Conservation (phyloP, 495 filamentous ascomycete species). For the Trichoderma erinaceum region DNA sequence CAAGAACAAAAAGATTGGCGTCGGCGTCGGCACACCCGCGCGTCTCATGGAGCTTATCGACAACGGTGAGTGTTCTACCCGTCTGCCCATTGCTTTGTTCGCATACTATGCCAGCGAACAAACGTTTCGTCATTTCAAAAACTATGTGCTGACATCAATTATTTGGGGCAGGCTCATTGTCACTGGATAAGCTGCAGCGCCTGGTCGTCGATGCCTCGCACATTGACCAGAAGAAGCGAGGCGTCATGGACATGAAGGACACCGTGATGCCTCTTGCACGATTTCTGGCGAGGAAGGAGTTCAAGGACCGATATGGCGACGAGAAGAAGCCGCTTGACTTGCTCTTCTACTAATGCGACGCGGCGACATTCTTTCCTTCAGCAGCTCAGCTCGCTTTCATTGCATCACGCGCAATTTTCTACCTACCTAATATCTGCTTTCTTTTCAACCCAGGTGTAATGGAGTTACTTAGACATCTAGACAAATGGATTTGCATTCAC, state of each 20-base stretch:
- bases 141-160: constrained; percentile 20
- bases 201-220: constrained; percentile 85
- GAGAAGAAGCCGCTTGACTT: constrained; percentile 46
- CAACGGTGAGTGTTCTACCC: constrained; percentile 48
- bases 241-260: constrained; percentile 89
- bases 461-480: background rate
- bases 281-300: constrained; percentile 57
- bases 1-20: constrained; percentile 61
- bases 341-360: constrained; percentile 48
- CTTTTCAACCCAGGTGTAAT: background rate
- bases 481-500: background rate
- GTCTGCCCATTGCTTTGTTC: background rate
- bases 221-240: constrained; percentile 86
- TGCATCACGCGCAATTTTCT: background rate
- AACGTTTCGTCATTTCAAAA: background rate
- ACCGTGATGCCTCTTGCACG: constrained; percentile 68
- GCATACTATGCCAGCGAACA: background rate
- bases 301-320: constrained; percentile 62
- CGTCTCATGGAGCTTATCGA: constrained; percentile 76
- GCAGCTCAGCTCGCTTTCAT: background rate
- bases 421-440: background rate
- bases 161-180: constrained; percentile 53
- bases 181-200: constrained; percentile 59
- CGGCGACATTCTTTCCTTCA: background rate
- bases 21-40: constrained; percentile 84